These are phyloP conservation scores for Botrytis elliptica DNA, from an alignment of 2,329 filamentous ascomycete genomes.

Conservation along the genomic window DNA sequence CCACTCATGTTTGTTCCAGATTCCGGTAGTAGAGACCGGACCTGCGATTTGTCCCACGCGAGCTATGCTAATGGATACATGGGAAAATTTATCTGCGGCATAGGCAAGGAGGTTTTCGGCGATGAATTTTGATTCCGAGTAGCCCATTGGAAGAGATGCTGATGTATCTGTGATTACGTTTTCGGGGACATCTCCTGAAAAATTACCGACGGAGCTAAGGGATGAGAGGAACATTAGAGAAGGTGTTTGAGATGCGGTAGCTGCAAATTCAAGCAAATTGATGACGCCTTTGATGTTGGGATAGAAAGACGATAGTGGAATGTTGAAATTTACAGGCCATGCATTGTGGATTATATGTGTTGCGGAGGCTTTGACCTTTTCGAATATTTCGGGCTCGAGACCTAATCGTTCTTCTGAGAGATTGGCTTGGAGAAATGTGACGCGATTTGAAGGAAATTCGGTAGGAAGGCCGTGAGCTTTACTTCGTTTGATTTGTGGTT, in stretches of 20 bases:
- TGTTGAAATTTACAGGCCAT: slow-evolving; percentile 44
- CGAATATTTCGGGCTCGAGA: slow-evolving; percentile 34
- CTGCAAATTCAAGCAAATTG: slow-evolving; percentile 38
- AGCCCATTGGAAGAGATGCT: slow-evolving; percentile 29
- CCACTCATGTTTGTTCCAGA: slow-evolving; percentile 4
- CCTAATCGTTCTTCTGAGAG: slow-evolving; percentile 49
- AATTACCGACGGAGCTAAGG: slow-evolving; percentile 26
- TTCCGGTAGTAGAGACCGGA: not conserved
- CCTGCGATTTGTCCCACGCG: slow-evolving; percentile 52
- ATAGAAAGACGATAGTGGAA: slow-evolving; percentile 39
- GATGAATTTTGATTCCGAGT: slow-evolving; percentile 33
- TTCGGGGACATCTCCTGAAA: slow-evolving; percentile 31
- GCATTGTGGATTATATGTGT: slow-evolving; percentile 28
- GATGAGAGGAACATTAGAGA: slow-evolving; percentile 35
- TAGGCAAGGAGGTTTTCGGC: slow-evolving; percentile 43
- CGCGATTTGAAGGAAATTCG: slow-evolving; percentile 33
- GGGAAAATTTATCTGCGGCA: slow-evolving; percentile 36
- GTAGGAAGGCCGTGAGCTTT: not conserved
- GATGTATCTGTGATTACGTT: not conserved
- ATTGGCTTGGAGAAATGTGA: slow-evolving; percentile 51
- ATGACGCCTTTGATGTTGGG: slow-evolving; percentile 41
- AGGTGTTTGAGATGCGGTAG: slow-evolving; percentile 4
- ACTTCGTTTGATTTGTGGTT: slow-evolving; percentile 25
- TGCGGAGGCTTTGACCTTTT: slow-evolving; percentile 22
- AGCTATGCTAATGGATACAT: slow-evolving; percentile 44